A percentile compares a stretch with the other conserved stretches of the same genome.
Conservation (phyloP, 2,329 filamentous ascomycete species). For the Venturia effusa region DNA sequence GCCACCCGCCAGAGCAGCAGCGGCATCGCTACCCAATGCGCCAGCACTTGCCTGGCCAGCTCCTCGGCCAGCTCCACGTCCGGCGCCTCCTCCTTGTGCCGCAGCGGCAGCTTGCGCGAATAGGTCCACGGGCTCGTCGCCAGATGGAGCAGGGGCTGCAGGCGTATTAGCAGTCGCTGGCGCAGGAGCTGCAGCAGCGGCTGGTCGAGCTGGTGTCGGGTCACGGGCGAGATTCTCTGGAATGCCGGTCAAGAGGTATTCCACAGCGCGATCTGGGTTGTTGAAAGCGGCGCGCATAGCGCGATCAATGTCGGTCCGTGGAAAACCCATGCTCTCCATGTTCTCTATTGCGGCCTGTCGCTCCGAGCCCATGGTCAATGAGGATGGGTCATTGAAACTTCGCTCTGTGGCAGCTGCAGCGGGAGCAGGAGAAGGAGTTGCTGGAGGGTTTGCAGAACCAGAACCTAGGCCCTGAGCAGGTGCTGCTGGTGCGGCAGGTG, state of each 20-base stretch:
- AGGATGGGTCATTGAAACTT: slow-evolving; percentile 59
- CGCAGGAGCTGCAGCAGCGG: slow-evolving; percentile 26
- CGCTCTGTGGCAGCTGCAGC: slow-evolving; percentile 29
- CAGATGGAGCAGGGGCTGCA: slow-evolving; percentile 23
- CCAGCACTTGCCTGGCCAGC: slow-evolving; percentile 34
- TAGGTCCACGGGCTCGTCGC: slow-evolving; percentile 66
- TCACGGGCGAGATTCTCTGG: slow-evolving; percentile 72
- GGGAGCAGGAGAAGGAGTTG: slow-evolving; percentile 39
- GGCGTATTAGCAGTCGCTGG: slow-evolving; percentile 36
- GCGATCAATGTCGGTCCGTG: slow-evolving; percentile 74
- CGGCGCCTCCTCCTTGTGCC: slow-evolving; percentile 38
- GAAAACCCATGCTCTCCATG: slow-evolving; percentile 97
- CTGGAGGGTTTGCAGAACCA: slow-evolving; percentile 37
- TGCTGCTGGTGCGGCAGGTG: slow-evolving; percentile 48
- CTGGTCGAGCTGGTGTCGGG: slow-evolving; percentile 43
- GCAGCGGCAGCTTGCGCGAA: slow-evolving; percentile 87
- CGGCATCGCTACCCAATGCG: slow-evolving; percentile 41
- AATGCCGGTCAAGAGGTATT: slow-evolving; percentile 89
- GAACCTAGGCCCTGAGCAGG: slow-evolving; percentile 30
- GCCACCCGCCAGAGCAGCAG: slow-evolving; percentile 45
- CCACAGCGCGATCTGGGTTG: slow-evolving; percentile 94
- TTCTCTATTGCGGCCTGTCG: slow-evolving; percentile 73
- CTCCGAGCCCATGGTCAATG: slow-evolving; percentile 77
- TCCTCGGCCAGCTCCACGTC: slow-evolving; percentile 31
- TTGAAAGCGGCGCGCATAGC: slow-evolving; percentile 95